Evolutionary conservation across 1,284 basidiomycete genomes (phyloP), one percentile per base, ranked within the genome.

Genomic region (Ganoderma sinense): DNA sequence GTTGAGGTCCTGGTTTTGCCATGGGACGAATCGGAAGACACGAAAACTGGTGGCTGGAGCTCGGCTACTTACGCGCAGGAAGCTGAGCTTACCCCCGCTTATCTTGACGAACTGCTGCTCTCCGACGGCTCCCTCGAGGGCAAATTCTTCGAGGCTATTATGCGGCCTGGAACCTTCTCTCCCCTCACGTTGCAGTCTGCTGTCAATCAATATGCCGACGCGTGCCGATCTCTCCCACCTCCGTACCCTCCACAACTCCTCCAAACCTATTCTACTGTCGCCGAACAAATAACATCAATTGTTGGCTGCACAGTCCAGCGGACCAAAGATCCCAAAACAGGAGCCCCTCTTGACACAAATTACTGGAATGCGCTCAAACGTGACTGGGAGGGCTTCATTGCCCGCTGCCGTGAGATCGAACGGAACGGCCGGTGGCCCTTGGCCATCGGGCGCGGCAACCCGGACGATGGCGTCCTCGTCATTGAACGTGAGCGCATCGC

Each of bases 361-460:
- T 97, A 94, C 79, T 93, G 94, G 88, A 92, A 89, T 75, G 90
- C 91, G 0, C 82, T 97, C 72, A 97, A 95, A 79, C 84, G 94
- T 51, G 95, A 98, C 75, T 98, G 96, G 95, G 93, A 97, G 76
- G 94, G 96, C 1, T 95, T 97, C 77, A 90, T 97, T 72, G 93
- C 96, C 16, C 88, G 94, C 55, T 95, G 94, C 75, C 89, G 94
- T 68, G 95, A 97, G 75, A 85, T 96, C 16, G 95, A 97, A 80
- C 90, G 93, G 61, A 90, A 90, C 73, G 94, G 93, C 29, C 87
- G 95, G 59, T 94, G 94, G 92, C 95, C 95, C 0, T 84, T 97
- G 18, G 85, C 87, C 16, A 84, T 95, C 43, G 91, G 89, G 43
- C 77, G 85, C 33, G 85, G 87, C 41, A 83, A 84, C 51, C 78